phyloP scores from a whole-genome alignment of 345 rosid genomes.

The Bretschneidera sinensis region DNA sequence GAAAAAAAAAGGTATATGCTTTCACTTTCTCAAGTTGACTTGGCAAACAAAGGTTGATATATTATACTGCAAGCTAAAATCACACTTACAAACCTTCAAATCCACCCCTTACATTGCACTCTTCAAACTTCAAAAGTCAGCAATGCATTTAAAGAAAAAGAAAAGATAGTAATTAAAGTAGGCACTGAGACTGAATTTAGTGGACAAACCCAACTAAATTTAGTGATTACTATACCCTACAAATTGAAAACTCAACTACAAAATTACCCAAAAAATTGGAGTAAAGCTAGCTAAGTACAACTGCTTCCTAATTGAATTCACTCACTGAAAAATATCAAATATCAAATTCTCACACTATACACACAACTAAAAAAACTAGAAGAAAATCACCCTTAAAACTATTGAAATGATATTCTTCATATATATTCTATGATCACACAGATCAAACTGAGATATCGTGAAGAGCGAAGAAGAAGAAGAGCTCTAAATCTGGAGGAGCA shows the following conservation, averaged over 20 bases:
- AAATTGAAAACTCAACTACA: no score
- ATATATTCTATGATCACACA: neutral
- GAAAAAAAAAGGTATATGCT: neutral
- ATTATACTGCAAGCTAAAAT: constrained; percentile 16
- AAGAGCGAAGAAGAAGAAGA: constrained; percentile 65
- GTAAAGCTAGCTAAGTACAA: constrained; percentile 8
- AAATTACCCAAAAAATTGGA: no score
- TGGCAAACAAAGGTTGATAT: neutral
- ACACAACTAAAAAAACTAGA: constrained; percentile 1
- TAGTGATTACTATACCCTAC: constrained; percentile 29
- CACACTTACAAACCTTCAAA: constrained; percentile 32
- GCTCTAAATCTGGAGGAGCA: constrained; percentile 89
- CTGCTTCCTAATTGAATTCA: constrained; percentile 9
- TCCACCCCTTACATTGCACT: constrained; percentile 27
- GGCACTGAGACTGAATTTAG: constrained; percentile 28
- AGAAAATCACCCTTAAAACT: constrained; percentile 6
- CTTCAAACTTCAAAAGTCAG: constrained; percentile 33
- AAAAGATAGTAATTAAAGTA: no score
- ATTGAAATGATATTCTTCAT: constrained; percentile 10
- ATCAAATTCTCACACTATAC: constrained; percentile 27
- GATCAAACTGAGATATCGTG: constrained; percentile 50
- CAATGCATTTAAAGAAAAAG: constrained; percentile 14
- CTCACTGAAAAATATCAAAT: constrained; percentile 10
- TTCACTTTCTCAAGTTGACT: constrained; percentile 25
- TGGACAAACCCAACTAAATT: constrained; percentile 38